phyloP scores from a whole-genome alignment of 148 eudicot species.

The Oxyria digyna region DNA sequence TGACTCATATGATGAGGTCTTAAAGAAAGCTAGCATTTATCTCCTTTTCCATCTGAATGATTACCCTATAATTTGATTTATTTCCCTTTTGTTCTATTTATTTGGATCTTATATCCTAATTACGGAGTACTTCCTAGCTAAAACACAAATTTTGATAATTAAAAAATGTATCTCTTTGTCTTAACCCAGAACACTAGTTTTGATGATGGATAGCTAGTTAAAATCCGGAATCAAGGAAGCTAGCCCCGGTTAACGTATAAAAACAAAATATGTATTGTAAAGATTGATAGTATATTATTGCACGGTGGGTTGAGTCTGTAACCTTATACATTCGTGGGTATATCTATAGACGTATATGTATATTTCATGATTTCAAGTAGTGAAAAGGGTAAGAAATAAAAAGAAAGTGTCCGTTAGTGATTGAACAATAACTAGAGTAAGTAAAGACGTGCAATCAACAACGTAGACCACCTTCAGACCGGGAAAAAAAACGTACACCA shows the following conservation, averaged over 20 bases:
- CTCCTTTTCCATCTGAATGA: conserved; percentile 27
- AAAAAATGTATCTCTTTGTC: neutral
- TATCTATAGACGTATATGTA: too few relatives aligned
- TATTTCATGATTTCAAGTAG: too few relatives aligned
- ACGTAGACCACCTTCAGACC: neutral
- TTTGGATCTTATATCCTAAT: conserved; percentile 2
- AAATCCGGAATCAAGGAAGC: neutral
- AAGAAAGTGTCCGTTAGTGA: neutral
- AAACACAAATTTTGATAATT: neutral
- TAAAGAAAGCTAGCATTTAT: conserved; percentile 40
- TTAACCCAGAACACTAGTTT: neutral
- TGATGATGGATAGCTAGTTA: neutral
- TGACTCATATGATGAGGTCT: conserved; percentile 57
- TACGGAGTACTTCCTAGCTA: neutral
- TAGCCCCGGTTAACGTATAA: neutral
- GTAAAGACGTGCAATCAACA: neutral
- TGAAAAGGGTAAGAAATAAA: neutral
- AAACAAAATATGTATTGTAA: too few relatives aligned
- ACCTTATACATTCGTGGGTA: too few relatives aligned
- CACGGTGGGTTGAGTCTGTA: too few relatives aligned
- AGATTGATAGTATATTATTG: too few relatives aligned
- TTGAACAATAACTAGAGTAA: neutral
- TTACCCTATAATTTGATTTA: conserved; percentile 9
- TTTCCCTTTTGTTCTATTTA: conserved; percentile 4
- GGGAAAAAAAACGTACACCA: neutral